Evolutionary conservation across 169 alveolate genomes (phyloP).

Genomic region (Plasmodium chabaudi): DNA sequence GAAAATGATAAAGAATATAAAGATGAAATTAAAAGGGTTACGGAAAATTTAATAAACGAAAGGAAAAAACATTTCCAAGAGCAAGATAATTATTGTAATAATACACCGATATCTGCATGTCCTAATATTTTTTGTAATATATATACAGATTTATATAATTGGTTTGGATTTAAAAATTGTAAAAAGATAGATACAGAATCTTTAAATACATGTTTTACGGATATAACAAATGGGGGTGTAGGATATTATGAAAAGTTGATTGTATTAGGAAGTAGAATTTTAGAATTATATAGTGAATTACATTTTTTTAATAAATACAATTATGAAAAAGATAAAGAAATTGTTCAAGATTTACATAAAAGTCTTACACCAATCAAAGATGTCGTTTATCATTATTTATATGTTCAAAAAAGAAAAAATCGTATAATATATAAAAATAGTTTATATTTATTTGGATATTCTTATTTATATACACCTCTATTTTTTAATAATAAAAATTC

Average conservation of each 20-base stretch:
- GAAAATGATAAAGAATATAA: conserved; percentile 14
- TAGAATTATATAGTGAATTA: conserved; percentile 60
- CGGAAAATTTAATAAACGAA: conserved; percentile 40
- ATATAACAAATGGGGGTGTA: conserved; percentile 63
- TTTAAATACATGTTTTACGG: conserved; percentile 63
- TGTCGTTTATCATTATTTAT: conserved; percentile 54
- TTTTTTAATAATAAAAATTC: conserved; percentile 68
- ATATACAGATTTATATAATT: conserved; percentile 49
- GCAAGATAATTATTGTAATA: conserved; percentile 39
- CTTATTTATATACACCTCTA: conserved; percentile 59
- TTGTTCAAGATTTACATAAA: conserved; percentile 16
- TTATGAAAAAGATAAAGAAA: conserved; percentile 53
- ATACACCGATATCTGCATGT: conserved; percentile 28
- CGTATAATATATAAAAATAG: conserved; percentile 56
- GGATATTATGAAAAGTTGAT: conserved; percentile 57
- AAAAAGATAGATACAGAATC: conserved; percentile 45
- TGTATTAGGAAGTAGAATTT: conserved; percentile 54
- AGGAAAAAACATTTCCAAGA: conserved; percentile 52
- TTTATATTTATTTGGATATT: conserved; percentile 52
- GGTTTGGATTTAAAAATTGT: conserved; percentile 74
- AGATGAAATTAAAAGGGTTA: conserved; percentile 45
- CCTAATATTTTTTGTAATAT: conserved; percentile 62
- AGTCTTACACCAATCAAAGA: conserved; percentile 39
- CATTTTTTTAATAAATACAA: conserved; percentile 60
- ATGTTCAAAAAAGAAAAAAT: conserved; percentile 70